phyloP scores from a whole-genome alignment of 768 basidiomycete species.

The Arthromyces matolae region DNA sequence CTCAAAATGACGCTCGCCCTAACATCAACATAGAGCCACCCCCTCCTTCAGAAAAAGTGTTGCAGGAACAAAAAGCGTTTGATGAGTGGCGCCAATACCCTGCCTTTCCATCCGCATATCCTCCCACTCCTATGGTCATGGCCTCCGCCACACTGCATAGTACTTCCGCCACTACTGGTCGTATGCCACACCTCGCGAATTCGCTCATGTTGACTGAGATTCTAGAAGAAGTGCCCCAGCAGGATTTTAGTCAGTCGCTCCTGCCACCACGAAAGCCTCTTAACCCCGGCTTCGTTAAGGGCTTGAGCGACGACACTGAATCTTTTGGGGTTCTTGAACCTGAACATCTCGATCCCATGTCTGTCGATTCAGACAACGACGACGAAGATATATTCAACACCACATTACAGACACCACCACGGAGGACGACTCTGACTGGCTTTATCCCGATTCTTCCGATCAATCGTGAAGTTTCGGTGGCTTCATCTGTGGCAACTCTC shows the following conservation, averaged over 20 bases:
- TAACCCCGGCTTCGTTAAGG: conserved; percentile 55
- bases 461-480: conserved; percentile 14
- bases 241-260: conserved; percentile 75
- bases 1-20: too few species aligned
- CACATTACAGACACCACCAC: conserved; percentile 56
- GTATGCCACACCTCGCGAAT: conserved; percentile 2
- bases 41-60: conserved; percentile 5
- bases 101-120: conserved; percentile 74
- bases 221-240: conserved; percentile 36
- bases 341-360: conserved; percentile 21
- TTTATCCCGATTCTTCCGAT: conserved; percentile 8
- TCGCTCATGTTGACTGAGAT: conserved; percentile 29
- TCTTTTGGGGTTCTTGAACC: conserved; percentile 40
- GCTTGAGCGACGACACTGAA: conserved; percentile 55
- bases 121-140: conserved; percentile 56
- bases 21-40: too few species aligned
- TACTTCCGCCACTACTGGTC: conserved; percentile 1
- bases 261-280: conserved; percentile 55
- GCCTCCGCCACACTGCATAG: conserved; percentile 26
- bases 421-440: conserved; percentile 8
- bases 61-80: conserved; percentile 26
- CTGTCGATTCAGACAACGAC: conserved; percentile 27
- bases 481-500: conserved; percentile 21
- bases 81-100: conserved; percentile 76
- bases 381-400: conserved; percentile 57